Evolutionary conservation across 2,329 filamentous ascomycete species (phyloP).

Genomic region (Niveomyces coronatus): DNA sequence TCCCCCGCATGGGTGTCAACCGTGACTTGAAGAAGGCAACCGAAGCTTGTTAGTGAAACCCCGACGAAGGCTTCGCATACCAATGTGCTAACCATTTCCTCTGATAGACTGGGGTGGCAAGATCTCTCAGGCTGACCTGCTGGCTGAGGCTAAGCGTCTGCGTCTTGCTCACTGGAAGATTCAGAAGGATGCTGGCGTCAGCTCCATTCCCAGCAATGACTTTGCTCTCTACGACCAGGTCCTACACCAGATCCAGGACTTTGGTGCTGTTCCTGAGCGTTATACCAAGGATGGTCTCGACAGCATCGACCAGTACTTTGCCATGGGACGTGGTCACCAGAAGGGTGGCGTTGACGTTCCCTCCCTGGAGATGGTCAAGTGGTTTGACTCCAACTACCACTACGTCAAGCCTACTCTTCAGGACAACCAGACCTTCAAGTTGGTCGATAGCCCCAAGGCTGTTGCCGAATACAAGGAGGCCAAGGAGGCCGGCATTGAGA

Average conservation of each 20-base stretch:
- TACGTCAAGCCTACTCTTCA: constrained; percentile 99
- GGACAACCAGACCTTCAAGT: constrained; percentile 93
- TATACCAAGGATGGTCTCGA: constrained; percentile 87
- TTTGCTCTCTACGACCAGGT: constrained; percentile 98
- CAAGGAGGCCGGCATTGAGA: constrained; percentile 89
- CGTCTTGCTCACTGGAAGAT: constrained; percentile 98
- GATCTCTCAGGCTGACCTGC: constrained; percentile 80
- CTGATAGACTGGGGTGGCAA: constrained; percentile 75
- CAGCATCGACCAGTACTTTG: constrained; percentile 93
- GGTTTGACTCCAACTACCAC: constrained; percentile 99
- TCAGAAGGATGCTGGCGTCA: constrained; percentile 96
- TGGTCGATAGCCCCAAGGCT: constrained; percentile 80
- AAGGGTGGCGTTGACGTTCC: constrained; percentile 90
- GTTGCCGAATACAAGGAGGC: constrained; percentile 92
- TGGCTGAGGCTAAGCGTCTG: constrained; percentile 92
- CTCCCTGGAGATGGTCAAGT: constrained; percentile 98
- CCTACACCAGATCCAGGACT: constrained; percentile 95
- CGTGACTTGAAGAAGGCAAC: constrained; percentile 99
- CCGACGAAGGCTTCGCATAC: constrained; percentile 1
- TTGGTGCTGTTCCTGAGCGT: constrained; percentile 83
- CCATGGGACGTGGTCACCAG: constrained; percentile 98
- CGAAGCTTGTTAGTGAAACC: constrained; percentile 63
- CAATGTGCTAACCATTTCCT: constrained; percentile 15
- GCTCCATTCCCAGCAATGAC: constrained; percentile 98
- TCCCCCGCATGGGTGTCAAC: constrained; percentile 96